Evolutionary conservation across 306 rosid species (phyloP).

Genomic region (Abrus pulchellus): DNA sequence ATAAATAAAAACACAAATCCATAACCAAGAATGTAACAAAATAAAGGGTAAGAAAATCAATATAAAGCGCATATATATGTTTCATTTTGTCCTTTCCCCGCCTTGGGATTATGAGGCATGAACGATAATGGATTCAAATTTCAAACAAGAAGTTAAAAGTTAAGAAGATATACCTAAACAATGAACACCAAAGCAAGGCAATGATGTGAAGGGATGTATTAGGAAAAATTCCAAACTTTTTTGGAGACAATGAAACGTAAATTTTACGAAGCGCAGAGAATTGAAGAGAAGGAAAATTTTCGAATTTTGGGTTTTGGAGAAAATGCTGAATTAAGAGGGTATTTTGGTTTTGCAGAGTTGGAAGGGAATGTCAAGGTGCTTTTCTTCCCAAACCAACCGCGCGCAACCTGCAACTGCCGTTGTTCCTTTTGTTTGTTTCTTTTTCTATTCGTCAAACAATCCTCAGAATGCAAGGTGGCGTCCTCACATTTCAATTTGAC

Average conservation of each 20-base stretch:
- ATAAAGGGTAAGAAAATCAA: not conserved
- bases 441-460: slow-evolving; percentile 6
- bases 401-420: slow-evolving; percentile 49
- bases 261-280: too few species aligned
- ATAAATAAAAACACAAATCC: slow-evolving; percentile 37
- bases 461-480: slow-evolving; percentile 50
- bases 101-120: not conserved
- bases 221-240: slow-evolving; percentile 26
- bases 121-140: slow-evolving; percentile 1
- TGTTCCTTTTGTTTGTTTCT: not conserved
- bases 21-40: slow-evolving; percentile 26
- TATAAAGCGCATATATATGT: not conserved
- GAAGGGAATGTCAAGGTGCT: slow-evolving; percentile 46
- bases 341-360: slow-evolving; percentile 49
- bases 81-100: not conserved
- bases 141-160: slow-evolving; percentile 22
- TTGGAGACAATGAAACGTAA: slow-evolving; percentile 38
- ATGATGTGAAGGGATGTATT: not conserved
- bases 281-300: not conserved
- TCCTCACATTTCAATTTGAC: rapidly evolving
- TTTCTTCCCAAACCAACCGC: slow-evolving; percentile 57
- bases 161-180: slow-evolving; percentile 59
- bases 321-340: slow-evolving; percentile 25
- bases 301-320: slow-evolving; percentile 11
- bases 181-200: slow-evolving; percentile 38